A percentile compares a stretch with the other conserved stretches of the same genome.
phyloP scores from a whole-genome alignment of 2,329 filamentous ascomycete species.

The Fusarium nygamai region DNA sequence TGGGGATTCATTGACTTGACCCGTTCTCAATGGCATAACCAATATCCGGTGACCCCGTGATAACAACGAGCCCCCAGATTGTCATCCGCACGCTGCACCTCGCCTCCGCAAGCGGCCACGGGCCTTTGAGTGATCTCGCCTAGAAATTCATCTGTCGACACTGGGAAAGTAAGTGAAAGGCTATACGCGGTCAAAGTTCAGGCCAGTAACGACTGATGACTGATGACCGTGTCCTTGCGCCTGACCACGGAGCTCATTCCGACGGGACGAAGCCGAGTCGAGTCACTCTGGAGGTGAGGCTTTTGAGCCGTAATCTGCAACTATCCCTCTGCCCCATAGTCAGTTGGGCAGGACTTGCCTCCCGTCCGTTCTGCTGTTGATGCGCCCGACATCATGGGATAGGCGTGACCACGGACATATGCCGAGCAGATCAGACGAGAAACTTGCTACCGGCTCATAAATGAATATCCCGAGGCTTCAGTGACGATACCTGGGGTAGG shows the following conservation, averaged over 20 bases:
- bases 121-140: slow-evolving; percentile 28
- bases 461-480: slow-evolving; percentile 33
- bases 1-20: slow-evolving; percentile 32
- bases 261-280: slow-evolving; percentile 31
- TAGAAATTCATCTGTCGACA: slow-evolving; percentile 26
- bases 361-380: slow-evolving; percentile 27
- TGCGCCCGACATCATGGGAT: slow-evolving; percentile 35
- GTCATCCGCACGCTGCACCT: slow-evolving; percentile 44
- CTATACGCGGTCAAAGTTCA: slow-evolving; percentile 12
- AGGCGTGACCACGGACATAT: slow-evolving; percentile 38
- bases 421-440: slow-evolving; percentile 41
- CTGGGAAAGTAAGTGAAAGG: not conserved
- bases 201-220: slow-evolving; percentile 38
- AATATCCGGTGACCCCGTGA: slow-evolving; percentile 40
- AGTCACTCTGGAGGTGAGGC: slow-evolving; percentile 9
- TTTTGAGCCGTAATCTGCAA: slow-evolving; percentile 13
- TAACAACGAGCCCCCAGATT: slow-evolving; percentile 38
- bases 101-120: slow-evolving; percentile 41
- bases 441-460: slow-evolving; percentile 14
- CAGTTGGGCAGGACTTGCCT: slow-evolving; percentile 22
- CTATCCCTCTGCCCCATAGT: slow-evolving; percentile 8
- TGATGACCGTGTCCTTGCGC: slow-evolving; percentile 36
- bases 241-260: slow-evolving; percentile 34
- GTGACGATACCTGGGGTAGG: slow-evolving; percentile 35
- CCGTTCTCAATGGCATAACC: slow-evolving; percentile 22